A percentile compares a stretch with the other conserved stretches of the same genome.
Evolutionary conservation across 805 yeast species (phyloP).

Genomic region (Metschnikowia lunata): DNA sequence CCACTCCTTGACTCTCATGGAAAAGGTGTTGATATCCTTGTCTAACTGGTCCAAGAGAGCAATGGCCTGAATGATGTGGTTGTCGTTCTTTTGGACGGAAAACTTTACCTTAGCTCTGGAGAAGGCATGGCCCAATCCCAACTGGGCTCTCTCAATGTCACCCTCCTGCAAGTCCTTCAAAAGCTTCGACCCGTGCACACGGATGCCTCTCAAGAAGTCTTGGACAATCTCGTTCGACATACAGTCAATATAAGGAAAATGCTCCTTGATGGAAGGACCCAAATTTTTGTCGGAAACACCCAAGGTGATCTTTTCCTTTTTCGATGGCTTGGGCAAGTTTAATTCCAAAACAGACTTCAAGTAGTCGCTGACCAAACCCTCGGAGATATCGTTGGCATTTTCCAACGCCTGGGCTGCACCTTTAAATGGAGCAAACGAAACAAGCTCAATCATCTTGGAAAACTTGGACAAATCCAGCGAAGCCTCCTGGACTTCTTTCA

Average conservation of each 20-base stretch:
- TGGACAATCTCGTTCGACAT: constrained; percentile 88
- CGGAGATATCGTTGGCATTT: constrained; percentile 96
- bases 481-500: constrained; percentile 91
- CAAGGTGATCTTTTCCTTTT: constrained; percentile 61
- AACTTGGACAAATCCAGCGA: constrained; percentile 79
- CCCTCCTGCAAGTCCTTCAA: constrained; percentile 90
- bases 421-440: constrained; percentile 95
- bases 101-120: constrained; percentile 99
- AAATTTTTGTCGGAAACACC: constrained; percentile 93
- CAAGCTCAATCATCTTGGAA: constrained; percentile 88
- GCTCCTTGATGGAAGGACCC: constrained; percentile 95
- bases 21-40: constrained; percentile 95
- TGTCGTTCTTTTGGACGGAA: constrained; percentile 96
- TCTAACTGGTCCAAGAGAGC: constrained; percentile 96
- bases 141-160: constrained; percentile 95
- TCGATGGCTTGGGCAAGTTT: constrained; percentile 77
- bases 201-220: constrained; percentile 91
- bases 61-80: constrained; percentile 98
- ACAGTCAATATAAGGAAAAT: constrained; percentile 85
- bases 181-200: constrained; percentile 84
- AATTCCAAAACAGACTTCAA: constrained; percentile 84
- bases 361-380: constrained; percentile 92
- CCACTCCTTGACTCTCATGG: constrained; percentile 98
- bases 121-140: constrained; percentile 98
- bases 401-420: constrained; percentile 99